Conservation (phyloP, 202 grass and related monocot genomes). For the Cymbopogon flexuosus region DNA sequence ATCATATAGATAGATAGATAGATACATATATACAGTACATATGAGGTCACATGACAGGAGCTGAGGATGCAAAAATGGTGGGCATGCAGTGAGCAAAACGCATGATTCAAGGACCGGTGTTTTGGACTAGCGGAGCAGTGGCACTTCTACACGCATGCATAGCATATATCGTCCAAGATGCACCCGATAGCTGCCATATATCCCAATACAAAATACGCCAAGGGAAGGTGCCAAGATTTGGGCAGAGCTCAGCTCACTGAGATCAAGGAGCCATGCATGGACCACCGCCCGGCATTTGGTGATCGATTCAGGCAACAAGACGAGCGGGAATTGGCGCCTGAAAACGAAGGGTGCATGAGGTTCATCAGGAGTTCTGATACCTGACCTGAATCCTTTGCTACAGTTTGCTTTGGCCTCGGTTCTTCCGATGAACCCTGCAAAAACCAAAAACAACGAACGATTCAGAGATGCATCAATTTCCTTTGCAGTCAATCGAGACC, state of each 20-base stretch:
- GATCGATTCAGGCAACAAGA: constrained; percentile 33
- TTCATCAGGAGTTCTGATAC: neutral
- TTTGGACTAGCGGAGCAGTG: constrained; percentile 37
- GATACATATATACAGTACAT: neutral
- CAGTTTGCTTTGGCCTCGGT: neutral
- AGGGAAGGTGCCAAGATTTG: constrained; percentile 48
- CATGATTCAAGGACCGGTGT: constrained; percentile 52
- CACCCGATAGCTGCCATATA: neutral
- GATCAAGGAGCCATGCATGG: constrained; percentile 45
- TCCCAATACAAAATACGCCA: constrained; percentile 29
- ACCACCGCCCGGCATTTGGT: constrained; percentile 24
- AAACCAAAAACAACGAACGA: neutral
- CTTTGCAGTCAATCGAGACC: neutral
- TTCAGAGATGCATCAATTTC: neutral
- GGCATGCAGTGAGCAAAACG: constrained; percentile 29
- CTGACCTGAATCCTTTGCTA: neutral
- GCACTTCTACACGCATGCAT: constrained; percentile 37
- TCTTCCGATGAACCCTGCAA: neutral
- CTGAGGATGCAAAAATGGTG: constrained; percentile 34
- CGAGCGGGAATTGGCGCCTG: constrained; percentile 21
- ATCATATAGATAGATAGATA: neutral
- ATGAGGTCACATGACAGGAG: constrained; percentile 31
- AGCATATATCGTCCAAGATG: constrained; percentile 25
- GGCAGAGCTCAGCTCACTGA: constrained; percentile 26
- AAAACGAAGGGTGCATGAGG: constrained; percentile 22